phyloP scores from a whole-genome alignment of 257 asterid genomes.

The Fraxinus anomala region DNA sequence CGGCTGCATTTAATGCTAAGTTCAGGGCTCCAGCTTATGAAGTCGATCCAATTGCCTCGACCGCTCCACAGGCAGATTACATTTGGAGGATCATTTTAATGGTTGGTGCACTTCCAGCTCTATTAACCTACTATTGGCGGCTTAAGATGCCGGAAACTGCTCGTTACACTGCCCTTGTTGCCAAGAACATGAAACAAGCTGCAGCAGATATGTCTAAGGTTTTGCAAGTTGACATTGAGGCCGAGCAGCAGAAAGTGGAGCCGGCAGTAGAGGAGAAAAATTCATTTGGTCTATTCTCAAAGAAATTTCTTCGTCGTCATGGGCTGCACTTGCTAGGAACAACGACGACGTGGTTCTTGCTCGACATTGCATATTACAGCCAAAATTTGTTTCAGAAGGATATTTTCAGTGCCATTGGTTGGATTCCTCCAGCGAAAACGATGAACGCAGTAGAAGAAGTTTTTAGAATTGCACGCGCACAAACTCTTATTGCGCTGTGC shows the following conservation, averaged over 20 bases:
- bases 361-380: conserved; percentile 64
- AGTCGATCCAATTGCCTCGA: conserved; percentile 48
- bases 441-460: conserved; percentile 57
- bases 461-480: conserved; percentile 54
- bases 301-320: conserved; percentile 45
- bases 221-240: conserved; percentile 42
- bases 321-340: conserved; percentile 69
- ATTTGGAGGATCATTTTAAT: conserved; percentile 65
- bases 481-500: conserved; percentile 57
- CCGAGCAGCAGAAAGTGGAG: conserved; percentile 28
- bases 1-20: conserved; percentile 36
- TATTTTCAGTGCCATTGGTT: conserved; percentile 58
- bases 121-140: conserved; percentile 56
- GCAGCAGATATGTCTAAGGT: conserved; percentile 62
- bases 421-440: conserved; percentile 59
- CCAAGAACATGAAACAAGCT: conserved; percentile 53
- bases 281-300: conserved; percentile 48
- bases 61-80: conserved; percentile 54
- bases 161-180: conserved; percentile 66
- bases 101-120: conserved; percentile 57
- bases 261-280: neutral
- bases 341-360: conserved; percentile 57
- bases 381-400: conserved; percentile 69
- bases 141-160: conserved; percentile 71
- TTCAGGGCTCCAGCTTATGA: conserved; percentile 47